Percentiles rank a stretch among this genome's conserved stretches.
Conservation (phyloP, 2,329 filamentous ascomycete species). For the Aspergillus eucalypticola region DNA sequence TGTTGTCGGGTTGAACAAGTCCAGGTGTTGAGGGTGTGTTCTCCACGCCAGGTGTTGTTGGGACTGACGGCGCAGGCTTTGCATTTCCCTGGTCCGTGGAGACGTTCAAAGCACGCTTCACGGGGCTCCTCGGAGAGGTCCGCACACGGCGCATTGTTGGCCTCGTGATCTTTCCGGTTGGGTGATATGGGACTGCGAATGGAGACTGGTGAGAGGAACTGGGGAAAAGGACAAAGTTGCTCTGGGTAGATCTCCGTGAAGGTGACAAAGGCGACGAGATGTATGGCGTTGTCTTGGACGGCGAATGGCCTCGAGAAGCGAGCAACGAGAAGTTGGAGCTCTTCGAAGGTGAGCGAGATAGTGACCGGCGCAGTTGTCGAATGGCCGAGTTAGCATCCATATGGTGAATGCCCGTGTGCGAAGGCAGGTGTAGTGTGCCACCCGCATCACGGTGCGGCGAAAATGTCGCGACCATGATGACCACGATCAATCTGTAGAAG, state of each 20-base stretch:
- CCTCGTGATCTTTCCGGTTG: conserved; percentile 62
- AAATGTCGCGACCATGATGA: conserved; percentile 52
- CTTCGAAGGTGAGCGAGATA: conserved; percentile 93
- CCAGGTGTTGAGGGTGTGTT: conserved; percentile 40
- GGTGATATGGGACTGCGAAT: conserved; percentile 65
- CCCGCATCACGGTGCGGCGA: conserved; percentile 57
- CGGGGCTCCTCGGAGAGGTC: conserved; percentile 76
- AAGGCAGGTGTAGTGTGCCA: conserved; percentile 81
- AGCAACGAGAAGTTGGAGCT: conserved; percentile 67
- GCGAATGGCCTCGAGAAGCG: conserved; percentile 49
- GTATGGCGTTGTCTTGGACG: conserved; percentile 53
- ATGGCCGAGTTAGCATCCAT: conserved; percentile 81
- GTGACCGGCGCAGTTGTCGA: conserved; percentile 77
- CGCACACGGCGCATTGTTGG: conserved; percentile 53
- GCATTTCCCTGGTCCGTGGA: conserved; percentile 72
- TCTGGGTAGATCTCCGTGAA: conserved; percentile 53
- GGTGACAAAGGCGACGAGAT: conserved; percentile 60
- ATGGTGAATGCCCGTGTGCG: conserved; percentile 78
- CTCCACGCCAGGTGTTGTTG: conserved; percentile 51
- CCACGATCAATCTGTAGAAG: conserved; percentile 2
- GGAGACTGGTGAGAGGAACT: conserved; percentile 52
- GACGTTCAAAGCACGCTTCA: conserved; percentile 73
- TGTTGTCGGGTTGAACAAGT: conserved; percentile 26
- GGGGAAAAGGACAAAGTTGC: conserved; percentile 54
- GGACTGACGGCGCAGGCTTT: conserved; percentile 51